Evolutionary conservation across 345 rosid species (phyloP).

Genomic region (Gossypium herbaceum): DNA sequence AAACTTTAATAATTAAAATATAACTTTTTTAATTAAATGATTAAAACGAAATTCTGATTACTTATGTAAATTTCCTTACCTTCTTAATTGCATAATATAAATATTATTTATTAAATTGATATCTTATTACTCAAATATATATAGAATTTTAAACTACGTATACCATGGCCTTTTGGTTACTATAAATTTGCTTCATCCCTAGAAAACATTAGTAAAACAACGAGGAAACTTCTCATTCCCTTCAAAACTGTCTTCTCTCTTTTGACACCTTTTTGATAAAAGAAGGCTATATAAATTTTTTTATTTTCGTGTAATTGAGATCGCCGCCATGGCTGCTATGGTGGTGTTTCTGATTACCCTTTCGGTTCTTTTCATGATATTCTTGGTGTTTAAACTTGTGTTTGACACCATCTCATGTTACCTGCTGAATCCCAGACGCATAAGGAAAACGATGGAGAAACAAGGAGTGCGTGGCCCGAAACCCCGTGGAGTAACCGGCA

Average conservation of each 20-base stretch:
- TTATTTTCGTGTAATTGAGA: not conserved
- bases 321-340: constrained; percentile 17
- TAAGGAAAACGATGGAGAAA: constrained; percentile 60
- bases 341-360: constrained; percentile 19
- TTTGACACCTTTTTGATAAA: not conserved
- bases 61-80: too few relatives aligned
- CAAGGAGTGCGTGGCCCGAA: constrained; percentile 93
- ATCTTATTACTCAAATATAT: too few relatives aligned
- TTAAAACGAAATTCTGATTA: too few relatives aligned
- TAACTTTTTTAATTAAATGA: too few relatives aligned
- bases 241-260: not conserved
- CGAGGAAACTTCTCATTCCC: not conserved
- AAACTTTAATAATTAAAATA: too few relatives aligned
- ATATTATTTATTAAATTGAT: too few relatives aligned
- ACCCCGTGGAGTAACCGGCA: constrained; percentile 67
- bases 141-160: too few relatives aligned
- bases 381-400: constrained; percentile 34
- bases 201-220: not conserved
- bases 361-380: constrained; percentile 26
- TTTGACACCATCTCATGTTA: constrained; percentile 60
- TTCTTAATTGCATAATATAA: too few relatives aligned
- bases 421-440: constrained; percentile 68
- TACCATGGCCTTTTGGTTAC: not conserved
- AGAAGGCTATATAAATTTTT: not conserved
- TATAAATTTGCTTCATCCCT: not conserved